Evolutionary conservation across 495 filamentous ascomycete genomes (phyloP).

Genomic region (Podospora pseudopauciseta): DNA sequence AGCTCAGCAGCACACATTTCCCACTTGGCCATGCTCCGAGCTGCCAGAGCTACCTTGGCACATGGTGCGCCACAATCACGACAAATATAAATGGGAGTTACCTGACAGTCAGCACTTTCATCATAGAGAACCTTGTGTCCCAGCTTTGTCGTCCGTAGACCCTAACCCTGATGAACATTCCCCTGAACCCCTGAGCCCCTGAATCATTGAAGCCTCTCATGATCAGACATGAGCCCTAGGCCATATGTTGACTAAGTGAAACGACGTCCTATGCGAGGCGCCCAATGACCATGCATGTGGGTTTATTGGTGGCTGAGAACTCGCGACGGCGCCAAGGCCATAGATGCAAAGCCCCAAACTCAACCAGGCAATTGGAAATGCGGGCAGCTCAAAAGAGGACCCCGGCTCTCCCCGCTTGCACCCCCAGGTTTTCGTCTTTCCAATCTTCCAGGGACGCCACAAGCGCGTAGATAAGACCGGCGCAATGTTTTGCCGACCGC

Average conservation of each 20-base stretch:
- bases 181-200: not conserved
- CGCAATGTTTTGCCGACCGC: not conserved
- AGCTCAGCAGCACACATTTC: too few relatives aligned
- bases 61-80: too few relatives aligned
- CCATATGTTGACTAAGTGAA: not conserved
- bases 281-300: not conserved
- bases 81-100: too few relatives aligned
- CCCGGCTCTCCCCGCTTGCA: not conserved
- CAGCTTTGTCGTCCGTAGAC: too few relatives aligned
- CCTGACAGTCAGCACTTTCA: too few relatives aligned
- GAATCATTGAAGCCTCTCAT: not conserved
- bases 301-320: not conserved
- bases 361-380: not conserved
- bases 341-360: not conserved
- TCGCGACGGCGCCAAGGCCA: not conserved
- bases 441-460: not conserved
- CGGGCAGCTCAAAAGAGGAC: not conserved
- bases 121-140: too few relatives aligned
- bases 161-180: not conserved
- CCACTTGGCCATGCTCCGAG: too few relatives aligned
- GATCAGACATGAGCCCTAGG: not conserved
- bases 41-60: too few relatives aligned
- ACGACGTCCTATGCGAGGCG: not conserved
- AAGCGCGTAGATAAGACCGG: not conserved
- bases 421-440: not conserved